phyloP scores from a whole-genome alignment of 148 eudicot species.

The Rhododendron kiyosumense region DNA sequence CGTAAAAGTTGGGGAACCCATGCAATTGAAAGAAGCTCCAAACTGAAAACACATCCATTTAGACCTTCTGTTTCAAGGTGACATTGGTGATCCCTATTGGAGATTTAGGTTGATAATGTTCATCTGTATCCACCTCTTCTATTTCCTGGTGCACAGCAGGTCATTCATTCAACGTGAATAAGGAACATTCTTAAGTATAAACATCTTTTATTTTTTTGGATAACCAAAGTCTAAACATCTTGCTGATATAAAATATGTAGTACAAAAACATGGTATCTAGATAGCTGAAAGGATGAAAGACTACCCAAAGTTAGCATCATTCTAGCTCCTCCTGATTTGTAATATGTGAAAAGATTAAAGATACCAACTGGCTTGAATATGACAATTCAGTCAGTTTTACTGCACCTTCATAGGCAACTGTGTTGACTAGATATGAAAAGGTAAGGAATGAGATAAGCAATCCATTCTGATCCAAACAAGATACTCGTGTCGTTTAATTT shows the following conservation, averaged over 20 bases:
- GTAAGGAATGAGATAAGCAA: neutral
- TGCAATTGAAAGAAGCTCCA: neutral
- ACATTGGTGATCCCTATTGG: constrained; percentile 65
- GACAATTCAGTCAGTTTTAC: neutral
- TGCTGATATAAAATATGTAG: neutral
- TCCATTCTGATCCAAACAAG: neutral
- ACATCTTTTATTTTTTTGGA: neutral
- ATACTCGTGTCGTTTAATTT: neutral
- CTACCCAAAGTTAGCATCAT: neutral
- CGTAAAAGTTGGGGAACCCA: neutral
- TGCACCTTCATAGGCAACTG: neutral
- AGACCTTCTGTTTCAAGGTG: constrained; percentile 60
- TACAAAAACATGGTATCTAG: neutral
- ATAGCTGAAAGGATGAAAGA: neutral
- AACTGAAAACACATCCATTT: constrained; percentile 1
- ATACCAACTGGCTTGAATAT: neutral
- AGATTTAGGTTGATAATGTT: constrained; percentile 77
- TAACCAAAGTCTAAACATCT: neutral
- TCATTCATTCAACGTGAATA: neutral
- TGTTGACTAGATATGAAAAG: neutral
- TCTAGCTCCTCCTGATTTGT: neutral
- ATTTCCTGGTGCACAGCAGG: constrained; percentile 54
- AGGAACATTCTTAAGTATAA: neutral
- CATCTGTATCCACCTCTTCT: constrained; percentile 90
- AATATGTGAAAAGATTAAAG: neutral